Evolutionary conservation across 73 alveolate genomes (phyloP).

Genomic region (Uronychia setigera): DNA sequence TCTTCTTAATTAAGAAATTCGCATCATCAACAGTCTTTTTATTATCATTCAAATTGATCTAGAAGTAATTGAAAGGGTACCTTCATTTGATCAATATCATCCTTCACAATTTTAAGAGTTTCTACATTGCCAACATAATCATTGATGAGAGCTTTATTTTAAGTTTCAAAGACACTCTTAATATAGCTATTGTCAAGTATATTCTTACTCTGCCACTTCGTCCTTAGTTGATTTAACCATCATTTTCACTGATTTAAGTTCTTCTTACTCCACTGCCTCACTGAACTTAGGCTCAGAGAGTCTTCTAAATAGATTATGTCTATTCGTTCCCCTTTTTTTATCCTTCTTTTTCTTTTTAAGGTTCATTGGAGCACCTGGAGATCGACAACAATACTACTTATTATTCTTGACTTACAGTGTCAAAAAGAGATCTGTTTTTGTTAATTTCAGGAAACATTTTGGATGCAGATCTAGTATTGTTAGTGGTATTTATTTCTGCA

Average conservation of each 20-base stretch:
- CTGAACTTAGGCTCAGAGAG: constrained; percentile 2
- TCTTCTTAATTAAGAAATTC: not conserved
- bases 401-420: not conserved
- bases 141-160: not conserved
- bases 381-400: not conserved
- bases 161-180: not conserved
- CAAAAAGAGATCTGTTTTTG: not conserved
- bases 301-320: not conserved
- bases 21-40: not conserved
- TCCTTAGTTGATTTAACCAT: not conserved
- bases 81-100: not conserved
- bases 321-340: not conserved
- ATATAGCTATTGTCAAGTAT: not conserved
- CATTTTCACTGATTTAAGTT: not conserved
- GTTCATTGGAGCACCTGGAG: not conserved
- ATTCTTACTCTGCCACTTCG: not conserved
- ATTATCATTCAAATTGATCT: not conserved
- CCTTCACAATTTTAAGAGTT: not conserved
- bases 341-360: not conserved
- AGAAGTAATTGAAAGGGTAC: not conserved
- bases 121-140: not conserved
- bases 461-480: not conserved
- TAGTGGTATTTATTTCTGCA: not conserved
- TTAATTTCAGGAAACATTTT: not conserved
- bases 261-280: not conserved